Evolutionary conservation across 1,284 basidiomycete species (phyloP), one percentile per base, ranked within the genome.

Genomic region (Cryptococcus hybrid): DNA sequence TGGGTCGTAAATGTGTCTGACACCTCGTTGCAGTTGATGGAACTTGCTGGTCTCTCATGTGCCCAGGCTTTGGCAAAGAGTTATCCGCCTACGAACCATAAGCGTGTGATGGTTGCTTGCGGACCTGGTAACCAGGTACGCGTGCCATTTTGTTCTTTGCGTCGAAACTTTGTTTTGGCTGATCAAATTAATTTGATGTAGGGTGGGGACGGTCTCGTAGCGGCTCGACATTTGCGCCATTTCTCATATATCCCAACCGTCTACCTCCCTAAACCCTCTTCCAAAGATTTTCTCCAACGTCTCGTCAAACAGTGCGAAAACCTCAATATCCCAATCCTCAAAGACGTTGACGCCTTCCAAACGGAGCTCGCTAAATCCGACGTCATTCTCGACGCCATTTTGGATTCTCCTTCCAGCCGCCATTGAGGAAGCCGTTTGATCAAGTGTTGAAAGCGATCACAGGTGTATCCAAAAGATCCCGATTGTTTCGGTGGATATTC

Each of bases 191-290:
- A 24, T 24, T 24, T 24, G 24, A 18, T 62, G 15, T 66, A 84
- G 82, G 93, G 96, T 9, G 96, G 95, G 5, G 96, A 99, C 77
- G 96, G 96, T 2, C 81, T 99, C 0, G 95, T 98, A 2, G 96
- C 96, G 12, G 95, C 96, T 38, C 82, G 95, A 35, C 96, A 99
- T 77, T 83, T 99, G 4, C 85, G 87, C 24, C 88, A 92, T 83
- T 95, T 96, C 74, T 88, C 88, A 4, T 96, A 94, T 75, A 80
- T 83, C 54, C 88, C 91, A 0, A 88, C 84, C 0, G 82, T 97
- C 18, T 95, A 90, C 79, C 88, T 94, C 82, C 93, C 94, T 11
- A 96, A 96, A 84, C 90, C 90, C 63, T 62, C 76, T 46, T 37
- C 44, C 1, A 96, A 95, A 74, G 90, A 94, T 15, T 88, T 93